Evolutionary conservation across 768 basidiomycete species (phyloP).

Genomic region (Pleurotus platypus): DNA sequence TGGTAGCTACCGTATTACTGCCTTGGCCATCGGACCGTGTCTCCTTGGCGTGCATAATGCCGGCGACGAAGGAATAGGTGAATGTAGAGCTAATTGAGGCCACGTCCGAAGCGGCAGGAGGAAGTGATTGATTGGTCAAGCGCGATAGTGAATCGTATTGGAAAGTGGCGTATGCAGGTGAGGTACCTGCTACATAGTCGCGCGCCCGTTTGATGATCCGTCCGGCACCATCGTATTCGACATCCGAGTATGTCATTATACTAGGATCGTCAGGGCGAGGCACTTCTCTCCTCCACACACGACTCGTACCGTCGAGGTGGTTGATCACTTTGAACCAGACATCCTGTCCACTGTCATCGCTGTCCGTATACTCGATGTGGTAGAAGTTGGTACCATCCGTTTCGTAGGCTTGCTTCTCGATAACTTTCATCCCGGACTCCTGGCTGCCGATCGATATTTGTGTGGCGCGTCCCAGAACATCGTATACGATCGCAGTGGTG

Average conservation of each 20-base stretch:
- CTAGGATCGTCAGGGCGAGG: conserved; percentile 1
- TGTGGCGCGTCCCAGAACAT: neutral
- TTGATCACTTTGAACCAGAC: neutral
- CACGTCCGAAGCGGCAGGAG: neutral
- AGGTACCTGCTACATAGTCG: conserved; percentile 5
- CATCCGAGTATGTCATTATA: conserved; percentile 2
- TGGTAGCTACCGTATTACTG: neutral
- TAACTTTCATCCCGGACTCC: neutral
- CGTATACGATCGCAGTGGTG: neutral
- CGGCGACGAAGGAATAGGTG: neutral
- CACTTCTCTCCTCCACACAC: conserved; percentile 4
- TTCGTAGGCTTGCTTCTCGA: conserved; percentile 2
- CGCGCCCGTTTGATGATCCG: neutral
- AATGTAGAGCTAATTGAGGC: neutral
- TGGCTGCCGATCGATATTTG: neutral
- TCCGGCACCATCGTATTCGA: conserved; percentile 2
- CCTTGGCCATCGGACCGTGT: neutral
- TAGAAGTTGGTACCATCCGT: conserved; percentile 3
- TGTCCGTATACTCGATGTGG: neutral
- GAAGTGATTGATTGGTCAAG: conserved; percentile 2
- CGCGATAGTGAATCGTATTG: conserved; percentile 12
- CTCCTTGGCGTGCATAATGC: neutral
- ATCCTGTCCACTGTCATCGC: neutral
- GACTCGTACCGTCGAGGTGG: neutral
- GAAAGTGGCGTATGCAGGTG: conserved; percentile 4